Conservation (phyloP, 305 asterid genomes). For the Solanum hybrid region DNA sequence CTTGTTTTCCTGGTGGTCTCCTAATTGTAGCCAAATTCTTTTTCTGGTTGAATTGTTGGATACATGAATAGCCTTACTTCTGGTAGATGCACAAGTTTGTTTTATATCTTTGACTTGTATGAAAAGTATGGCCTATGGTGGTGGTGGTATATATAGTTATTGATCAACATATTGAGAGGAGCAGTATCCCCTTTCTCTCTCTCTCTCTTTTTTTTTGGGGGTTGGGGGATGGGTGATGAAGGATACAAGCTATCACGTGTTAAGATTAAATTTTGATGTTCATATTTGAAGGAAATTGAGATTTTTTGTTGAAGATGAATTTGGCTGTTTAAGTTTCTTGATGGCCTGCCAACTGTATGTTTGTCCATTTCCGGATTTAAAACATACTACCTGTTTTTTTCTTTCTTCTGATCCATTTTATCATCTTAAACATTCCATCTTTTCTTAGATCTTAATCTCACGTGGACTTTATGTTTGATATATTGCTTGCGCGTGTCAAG, state of each 20-base stretch:
- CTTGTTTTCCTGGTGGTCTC: not conserved
- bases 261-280: not conserved
- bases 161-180: not conserved
- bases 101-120: not conserved
- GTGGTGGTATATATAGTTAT: not conserved
- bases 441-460: not conserved
- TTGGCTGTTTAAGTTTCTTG: not conserved
- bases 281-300: not conserved
- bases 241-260: not conserved
- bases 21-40: not conserved
- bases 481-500: not conserved
- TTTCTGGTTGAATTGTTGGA: not conserved
- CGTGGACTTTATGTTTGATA: not conserved
- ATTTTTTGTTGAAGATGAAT: not conserved
- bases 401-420: not conserved
- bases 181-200: not conserved
- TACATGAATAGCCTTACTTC: not conserved
- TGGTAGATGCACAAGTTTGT: not conserved
- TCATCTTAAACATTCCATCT: not conserved
- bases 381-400: not conserved
- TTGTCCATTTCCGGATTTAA: not conserved
- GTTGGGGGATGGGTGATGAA: not conserved
- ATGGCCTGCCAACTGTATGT: not conserved
- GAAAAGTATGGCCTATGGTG: not conserved
- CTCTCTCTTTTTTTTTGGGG: too few relatives aligned